phyloP scores from a whole-genome alignment of 331 rosid genomes.

The Ulmus americana region DNA sequence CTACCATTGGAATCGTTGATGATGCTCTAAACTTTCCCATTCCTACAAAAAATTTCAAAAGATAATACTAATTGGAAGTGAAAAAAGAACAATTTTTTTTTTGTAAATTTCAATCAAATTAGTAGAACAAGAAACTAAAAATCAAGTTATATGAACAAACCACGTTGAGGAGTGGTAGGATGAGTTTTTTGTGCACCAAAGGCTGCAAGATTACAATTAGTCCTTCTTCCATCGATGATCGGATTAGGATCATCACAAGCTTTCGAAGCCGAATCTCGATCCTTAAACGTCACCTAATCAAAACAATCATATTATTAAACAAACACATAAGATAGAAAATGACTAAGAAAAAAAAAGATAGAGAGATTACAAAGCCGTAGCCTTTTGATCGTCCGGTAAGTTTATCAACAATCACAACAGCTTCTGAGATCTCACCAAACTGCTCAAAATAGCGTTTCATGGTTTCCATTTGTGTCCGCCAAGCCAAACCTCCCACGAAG shows the following conservation, averaged over 20 bases:
- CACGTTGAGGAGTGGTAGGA: conserved; percentile 20
- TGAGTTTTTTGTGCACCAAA: conserved; percentile 47
- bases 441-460: conserved; percentile 56
- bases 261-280: conserved; percentile 59
- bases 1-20: conserved; percentile 28
- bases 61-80: neutral
- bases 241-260: conserved; percentile 70
- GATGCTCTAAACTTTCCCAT: conserved; percentile 32
- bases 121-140: no score
- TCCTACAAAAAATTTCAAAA: conserved; percentile 26
- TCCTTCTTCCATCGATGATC: conserved; percentile 67
- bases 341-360: neutral
- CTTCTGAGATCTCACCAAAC: conserved; percentile 68
- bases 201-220: conserved; percentile 72
- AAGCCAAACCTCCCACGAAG: conserved; percentile 83
- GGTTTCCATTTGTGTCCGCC: conserved; percentile 58
- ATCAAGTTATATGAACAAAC: neutral
- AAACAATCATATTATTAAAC: neutral
- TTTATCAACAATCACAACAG: conserved; percentile 63
- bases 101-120: neutral
- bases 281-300: conserved; percentile 63
- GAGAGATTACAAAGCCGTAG: conserved; percentile 64
- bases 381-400: conserved; percentile 71
- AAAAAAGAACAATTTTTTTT: neutral
- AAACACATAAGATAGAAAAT: neutral